Evolutionary conservation across 768 basidiomycete species (phyloP).

Genomic region (Auriscalpium orientale): DNA sequence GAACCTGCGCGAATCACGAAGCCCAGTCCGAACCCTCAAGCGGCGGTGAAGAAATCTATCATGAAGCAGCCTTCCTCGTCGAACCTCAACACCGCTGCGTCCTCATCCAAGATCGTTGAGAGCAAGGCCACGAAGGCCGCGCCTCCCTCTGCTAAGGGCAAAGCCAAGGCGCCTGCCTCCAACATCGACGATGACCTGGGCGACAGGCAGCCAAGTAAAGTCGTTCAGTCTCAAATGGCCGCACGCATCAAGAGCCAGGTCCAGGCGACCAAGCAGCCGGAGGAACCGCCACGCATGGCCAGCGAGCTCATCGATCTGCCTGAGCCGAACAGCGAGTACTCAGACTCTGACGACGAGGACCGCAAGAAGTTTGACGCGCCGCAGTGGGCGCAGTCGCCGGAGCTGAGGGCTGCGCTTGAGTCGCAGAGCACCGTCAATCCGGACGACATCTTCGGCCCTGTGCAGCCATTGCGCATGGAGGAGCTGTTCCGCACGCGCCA

Average conservation of each 20-base stretch:
- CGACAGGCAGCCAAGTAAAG: conserved; percentile 50
- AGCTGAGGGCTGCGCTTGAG: conserved; percentile 69
- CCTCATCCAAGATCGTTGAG: conserved; percentile 10
- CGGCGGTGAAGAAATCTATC: conserved; percentile 12
- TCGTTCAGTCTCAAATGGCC: conserved; percentile 63
- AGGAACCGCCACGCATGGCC: conserved; percentile 36
- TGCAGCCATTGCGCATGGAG: conserved; percentile 84
- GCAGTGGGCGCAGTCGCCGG: conserved; percentile 88
- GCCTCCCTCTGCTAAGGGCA: conserved; percentile 34
- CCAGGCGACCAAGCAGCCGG: conserved; percentile 44
- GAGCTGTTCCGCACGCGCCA: conserved; percentile 80
- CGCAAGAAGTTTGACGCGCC: conserved; percentile 66
- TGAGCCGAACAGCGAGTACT: conserved; percentile 95
- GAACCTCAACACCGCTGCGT: conserved; percentile 12
- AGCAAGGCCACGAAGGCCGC: conserved; percentile 30
- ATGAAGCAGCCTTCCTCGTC: conserved; percentile 10
- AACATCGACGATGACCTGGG: conserved; percentile 37
- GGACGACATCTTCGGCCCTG: conserved; percentile 86
- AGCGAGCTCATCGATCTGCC: conserved; percentile 88
- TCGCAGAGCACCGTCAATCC: conserved; percentile 84
- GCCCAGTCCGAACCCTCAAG: conserved; percentile 13
- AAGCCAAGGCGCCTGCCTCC: conserved; percentile 37
- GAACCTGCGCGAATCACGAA: conserved; percentile 23
- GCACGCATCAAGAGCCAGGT: conserved; percentile 62
- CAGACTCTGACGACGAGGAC: conserved; percentile 90